These are phyloP conservation scores for Blastobotrys chiropterorum DNA, from an alignment of 805 yeast species.

Conservation along the genomic window DNA sequence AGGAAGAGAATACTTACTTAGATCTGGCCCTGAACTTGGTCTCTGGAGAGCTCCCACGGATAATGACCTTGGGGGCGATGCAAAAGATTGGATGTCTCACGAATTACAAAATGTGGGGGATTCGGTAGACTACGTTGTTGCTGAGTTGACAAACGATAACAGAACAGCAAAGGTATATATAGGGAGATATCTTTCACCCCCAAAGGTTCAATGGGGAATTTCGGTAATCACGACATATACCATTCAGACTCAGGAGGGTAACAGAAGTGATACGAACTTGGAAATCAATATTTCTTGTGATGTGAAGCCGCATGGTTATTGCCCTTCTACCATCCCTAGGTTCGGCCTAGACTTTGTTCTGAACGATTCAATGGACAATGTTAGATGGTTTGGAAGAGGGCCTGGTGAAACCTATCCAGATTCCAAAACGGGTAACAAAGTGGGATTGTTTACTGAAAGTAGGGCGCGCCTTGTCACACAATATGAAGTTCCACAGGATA, in stretches of 20 bases:
- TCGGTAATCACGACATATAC: constrained; percentile 11
- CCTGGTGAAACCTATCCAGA: constrained; percentile 35
- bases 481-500: constrained; percentile 35
- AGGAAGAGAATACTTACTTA: constrained; percentile 8
- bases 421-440: constrained; percentile 25
- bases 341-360: constrained; percentile 31
- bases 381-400: constrained; percentile 33
- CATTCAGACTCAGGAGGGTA: constrained; percentile 1
- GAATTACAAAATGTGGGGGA: constrained; percentile 24
- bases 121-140: constrained; percentile 8
- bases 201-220: constrained; percentile 28
- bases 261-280: not conserved
- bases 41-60: constrained; percentile 32
- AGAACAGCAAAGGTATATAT: constrained; percentile 3
- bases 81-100: constrained; percentile 28
- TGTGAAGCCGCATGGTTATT: constrained; percentile 13
- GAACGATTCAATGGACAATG: constrained; percentile 19
- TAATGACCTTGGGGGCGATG: constrained; percentile 28
- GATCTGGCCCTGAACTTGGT: constrained; percentile 7
- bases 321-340: constrained; percentile 30
- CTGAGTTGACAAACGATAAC: not conserved
- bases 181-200: constrained; percentile 18
- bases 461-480: constrained; percentile 20
- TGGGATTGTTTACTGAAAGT: constrained; percentile 23
- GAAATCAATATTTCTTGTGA: not conserved